Conservation (phyloP, 2,329 filamentous ascomycete genomes). For the Nannizzia gypsea region DNA sequence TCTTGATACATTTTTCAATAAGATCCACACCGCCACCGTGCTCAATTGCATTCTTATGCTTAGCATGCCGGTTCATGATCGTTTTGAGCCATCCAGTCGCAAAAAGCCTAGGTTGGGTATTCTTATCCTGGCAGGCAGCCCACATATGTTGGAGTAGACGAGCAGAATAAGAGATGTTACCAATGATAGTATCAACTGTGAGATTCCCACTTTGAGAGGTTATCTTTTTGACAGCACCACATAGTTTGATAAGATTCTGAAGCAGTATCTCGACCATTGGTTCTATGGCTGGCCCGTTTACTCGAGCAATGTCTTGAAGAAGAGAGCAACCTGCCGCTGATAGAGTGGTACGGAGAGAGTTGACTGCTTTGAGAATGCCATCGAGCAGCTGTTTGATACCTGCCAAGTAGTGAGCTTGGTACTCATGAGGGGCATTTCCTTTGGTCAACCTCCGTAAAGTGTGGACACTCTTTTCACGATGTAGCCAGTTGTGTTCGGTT, state of each 20-base stretch:
- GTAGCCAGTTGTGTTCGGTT: constrained; percentile 81
- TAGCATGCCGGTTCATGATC: constrained; percentile 61
- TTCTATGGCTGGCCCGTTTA: constrained; percentile 67
- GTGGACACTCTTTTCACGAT: constrained; percentile 66
- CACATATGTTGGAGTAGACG: constrained; percentile 79
- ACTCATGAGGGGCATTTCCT: constrained; percentile 73
- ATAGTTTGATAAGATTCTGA: constrained; percentile 81
- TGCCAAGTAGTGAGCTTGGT: constrained; percentile 55
- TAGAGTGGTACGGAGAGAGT: constrained; percentile 76
- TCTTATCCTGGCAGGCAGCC: constrained; percentile 79
- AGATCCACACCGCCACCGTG: constrained; percentile 71
- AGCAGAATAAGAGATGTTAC: constrained; percentile 63
- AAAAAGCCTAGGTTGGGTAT: constrained; percentile 71
- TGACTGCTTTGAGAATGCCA: constrained; percentile 75
- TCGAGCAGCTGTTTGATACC: constrained; percentile 66
- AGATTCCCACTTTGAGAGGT: constrained; percentile 69
- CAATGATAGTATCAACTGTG: constrained; percentile 70
- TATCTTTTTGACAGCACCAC: constrained; percentile 84
- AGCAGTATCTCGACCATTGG: constrained; percentile 81
- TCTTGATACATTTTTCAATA: constrained; percentile 79
- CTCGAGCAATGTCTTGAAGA: constrained; percentile 71
- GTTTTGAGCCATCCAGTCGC: constrained; percentile 75
- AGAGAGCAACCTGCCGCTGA: constrained; percentile 75
- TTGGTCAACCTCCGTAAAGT: constrained; percentile 67
- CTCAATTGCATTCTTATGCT: constrained; percentile 70